A percentile compares a stretch with the other conserved stretches of the same genome.
These are phyloP conservation scores for Penicillium nucicola DNA, from an alignment of 495 filamentous ascomycete genomes.

Conservation along the genomic window DNA sequence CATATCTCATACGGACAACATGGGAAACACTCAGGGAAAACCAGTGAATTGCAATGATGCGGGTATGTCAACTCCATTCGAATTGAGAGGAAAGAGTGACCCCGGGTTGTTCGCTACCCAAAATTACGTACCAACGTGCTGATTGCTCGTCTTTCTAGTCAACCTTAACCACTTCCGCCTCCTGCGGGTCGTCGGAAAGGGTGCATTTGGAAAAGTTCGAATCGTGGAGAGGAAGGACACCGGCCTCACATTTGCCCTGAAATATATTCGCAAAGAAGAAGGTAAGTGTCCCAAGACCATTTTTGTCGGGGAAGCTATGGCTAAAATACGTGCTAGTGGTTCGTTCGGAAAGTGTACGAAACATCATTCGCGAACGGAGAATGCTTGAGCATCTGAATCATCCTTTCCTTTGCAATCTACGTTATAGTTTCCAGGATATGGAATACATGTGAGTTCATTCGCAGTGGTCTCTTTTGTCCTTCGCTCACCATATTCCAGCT, in stretches of 20 bases:
- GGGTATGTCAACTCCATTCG: slow-evolving; percentile 56
- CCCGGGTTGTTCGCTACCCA: not conserved
- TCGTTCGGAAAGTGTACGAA: slow-evolving; percentile 93
- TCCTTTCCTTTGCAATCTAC: slow-evolving; percentile 95
- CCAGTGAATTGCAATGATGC: slow-evolving; percentile 89
- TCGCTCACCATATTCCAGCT: slow-evolving; percentile 53
- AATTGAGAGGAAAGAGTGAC: not conserved
- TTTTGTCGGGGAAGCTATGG: not conserved
- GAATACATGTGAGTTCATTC: slow-evolving; percentile 81
- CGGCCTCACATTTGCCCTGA: slow-evolving; percentile 87
- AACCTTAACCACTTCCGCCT: slow-evolving; percentile 98
- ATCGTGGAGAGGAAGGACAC: slow-evolving; percentile 98
- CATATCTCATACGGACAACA: slow-evolving; percentile 36
- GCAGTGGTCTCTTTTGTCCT: not conserved
- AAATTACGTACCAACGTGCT: slow-evolving; percentile 4
- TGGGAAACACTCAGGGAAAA: slow-evolving; percentile 96
- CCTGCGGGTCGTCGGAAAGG: slow-evolving; percentile 91
- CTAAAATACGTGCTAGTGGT: slow-evolving; percentile 62
- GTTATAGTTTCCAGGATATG: slow-evolving; percentile 98
- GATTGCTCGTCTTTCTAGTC: slow-evolving; percentile 50
- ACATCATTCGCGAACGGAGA: slow-evolving; percentile 93
- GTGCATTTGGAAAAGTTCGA: slow-evolving; percentile 96
- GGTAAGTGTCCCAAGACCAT: slow-evolving; percentile 50
- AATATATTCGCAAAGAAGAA: slow-evolving; percentile 99
- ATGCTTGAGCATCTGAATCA: slow-evolving; percentile 99